Evolutionary conservation across 805 yeast genomes (phyloP).

Genomic region (Metschnikowia santaceciliae): DNA sequence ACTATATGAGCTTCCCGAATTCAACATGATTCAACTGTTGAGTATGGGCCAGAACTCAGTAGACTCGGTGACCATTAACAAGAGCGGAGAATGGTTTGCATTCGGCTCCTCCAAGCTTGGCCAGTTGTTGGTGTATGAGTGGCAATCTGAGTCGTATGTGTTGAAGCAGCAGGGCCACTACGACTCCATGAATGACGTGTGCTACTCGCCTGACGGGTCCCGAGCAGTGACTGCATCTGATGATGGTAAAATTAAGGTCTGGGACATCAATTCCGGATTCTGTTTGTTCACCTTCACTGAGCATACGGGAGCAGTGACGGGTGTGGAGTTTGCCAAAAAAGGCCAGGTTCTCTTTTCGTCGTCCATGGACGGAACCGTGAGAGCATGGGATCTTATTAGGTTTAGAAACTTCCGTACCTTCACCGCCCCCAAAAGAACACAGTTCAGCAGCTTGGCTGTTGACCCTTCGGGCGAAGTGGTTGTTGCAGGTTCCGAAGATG

Average conservation of each 20-base stretch:
- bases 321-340: slow-evolving; percentile 77
- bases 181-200: slow-evolving; percentile 78
- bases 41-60: slow-evolving; percentile 91
- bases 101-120: slow-evolving; percentile 89
- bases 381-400: slow-evolving; percentile 95
- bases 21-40: slow-evolving; percentile 76
- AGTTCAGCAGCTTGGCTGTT: slow-evolving; percentile 84
- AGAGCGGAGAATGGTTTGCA: slow-evolving; percentile 94
- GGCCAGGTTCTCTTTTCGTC: slow-evolving; percentile 91
- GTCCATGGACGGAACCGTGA: slow-evolving; percentile 91
- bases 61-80: slow-evolving; percentile 74
- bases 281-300: slow-evolving; percentile 89
- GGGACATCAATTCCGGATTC: slow-evolving; percentile 93
- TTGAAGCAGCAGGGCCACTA: slow-evolving; percentile 97
- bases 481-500: slow-evolving; percentile 89
- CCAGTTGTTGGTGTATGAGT: slow-evolving; percentile 94
- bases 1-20: slow-evolving; percentile 80
- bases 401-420: slow-evolving; percentile 93
- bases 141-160: slow-evolving; percentile 97
- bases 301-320: slow-evolving; percentile 85
- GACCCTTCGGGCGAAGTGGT: slow-evolving; percentile 97
- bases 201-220: slow-evolving; percentile 94
- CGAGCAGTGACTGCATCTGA: slow-evolving; percentile 90
- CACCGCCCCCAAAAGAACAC: slow-evolving; percentile 85
- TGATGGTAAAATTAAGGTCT: slow-evolving; percentile 93